Base-by-base conservation (phyloP, 768 basidiomycete genomes). In the Xerocomellus intermedius region DNA sequence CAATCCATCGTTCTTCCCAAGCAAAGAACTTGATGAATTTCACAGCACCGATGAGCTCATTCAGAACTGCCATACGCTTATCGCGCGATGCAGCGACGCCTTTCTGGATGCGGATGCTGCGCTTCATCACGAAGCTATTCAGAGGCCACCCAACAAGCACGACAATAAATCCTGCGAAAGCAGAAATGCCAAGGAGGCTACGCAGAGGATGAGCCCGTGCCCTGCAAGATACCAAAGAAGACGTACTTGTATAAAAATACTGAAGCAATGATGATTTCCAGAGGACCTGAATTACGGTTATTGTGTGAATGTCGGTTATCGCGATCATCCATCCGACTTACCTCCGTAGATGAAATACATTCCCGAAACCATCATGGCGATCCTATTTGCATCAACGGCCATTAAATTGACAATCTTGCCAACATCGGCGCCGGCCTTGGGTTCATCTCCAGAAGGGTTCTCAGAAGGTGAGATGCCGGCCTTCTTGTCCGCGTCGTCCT, bases 381-480 rank as follows among this genome's bases (percentile, higher is more conserved):
- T 70, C 75, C 78, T 73, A 63, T 85, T 87, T 3, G 85, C 84
- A 66, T 92, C 90, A 8, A 82, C 84, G 14, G 89, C 84, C 91
- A 95, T 95, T 35, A 94, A 72, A 60, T 92, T 91, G 51, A 94
- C 90, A 49, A 95, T 91, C 69, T 94, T 94, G 13, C 94, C 94
- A 13, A 89, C 78, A 66, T 93, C 89, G 8, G 94, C 94, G 16
- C 91, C 89, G 1, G 86, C 81, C 60, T 82, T 86, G 1, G 85
- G 82, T 30, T 89, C 76, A 55, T 74, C 73, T 49, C 58, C 66
- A 41, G 62, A 54, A 16, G 64, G 33, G 47, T 69, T 64, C 72
- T 78, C 45, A 5, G 60, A 53, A 8, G 55, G 38, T 4, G 48
- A 16, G 24, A 50, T 5, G 17, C 64, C 66, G 8, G 61, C 57